phyloP scores from a whole-genome alignment of 116 monocot genomes.

The Cymodocea nodosa region DNA sequence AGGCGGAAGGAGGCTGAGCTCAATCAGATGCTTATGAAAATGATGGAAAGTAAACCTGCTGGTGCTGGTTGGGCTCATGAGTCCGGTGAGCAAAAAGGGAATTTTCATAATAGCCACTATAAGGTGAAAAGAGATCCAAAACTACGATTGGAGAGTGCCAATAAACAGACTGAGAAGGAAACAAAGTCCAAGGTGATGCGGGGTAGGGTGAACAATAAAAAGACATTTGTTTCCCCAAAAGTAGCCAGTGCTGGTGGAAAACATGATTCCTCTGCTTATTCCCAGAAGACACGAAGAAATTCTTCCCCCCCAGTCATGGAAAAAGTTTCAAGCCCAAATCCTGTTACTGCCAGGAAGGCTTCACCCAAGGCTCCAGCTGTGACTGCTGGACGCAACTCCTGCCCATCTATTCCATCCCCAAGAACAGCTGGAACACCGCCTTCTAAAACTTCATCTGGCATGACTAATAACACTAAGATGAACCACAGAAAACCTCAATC shows the following conservation, averaged over 20 bases:
- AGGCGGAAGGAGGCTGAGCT: conserved; percentile 82
- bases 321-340: conserved; percentile 53
- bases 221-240: conserved; percentile 31
- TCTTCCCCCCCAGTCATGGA: conserved; percentile 55
- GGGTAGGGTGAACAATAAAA: conserved; percentile 37
- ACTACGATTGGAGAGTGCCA: conserved; percentile 31
- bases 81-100: conserved; percentile 36
- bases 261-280: conserved; percentile 18
- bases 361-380: conserved; percentile 39
- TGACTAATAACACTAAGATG: conserved; percentile 16
- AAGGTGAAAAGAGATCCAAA: conserved; percentile 70
- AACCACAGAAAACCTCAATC: conserved; percentile 32
- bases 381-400: conserved; percentile 37
- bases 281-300: conserved; percentile 64
- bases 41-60: conserved; percentile 62
- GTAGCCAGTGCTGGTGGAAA: conserved; percentile 18
- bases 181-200: conserved; percentile 34
- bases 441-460: conserved; percentile 26
- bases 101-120: conserved; percentile 34
- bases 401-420: conserved; percentile 29
- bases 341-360: conserved; percentile 40
- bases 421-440: conserved; percentile 32
- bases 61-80: conserved; percentile 10
- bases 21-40: conserved; percentile 71
- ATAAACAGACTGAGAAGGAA: conserved; percentile 41